phyloP scores from a whole-genome alignment of 2,329 filamentous ascomycete species.

The Colletotrichum coccodes region DNA sequence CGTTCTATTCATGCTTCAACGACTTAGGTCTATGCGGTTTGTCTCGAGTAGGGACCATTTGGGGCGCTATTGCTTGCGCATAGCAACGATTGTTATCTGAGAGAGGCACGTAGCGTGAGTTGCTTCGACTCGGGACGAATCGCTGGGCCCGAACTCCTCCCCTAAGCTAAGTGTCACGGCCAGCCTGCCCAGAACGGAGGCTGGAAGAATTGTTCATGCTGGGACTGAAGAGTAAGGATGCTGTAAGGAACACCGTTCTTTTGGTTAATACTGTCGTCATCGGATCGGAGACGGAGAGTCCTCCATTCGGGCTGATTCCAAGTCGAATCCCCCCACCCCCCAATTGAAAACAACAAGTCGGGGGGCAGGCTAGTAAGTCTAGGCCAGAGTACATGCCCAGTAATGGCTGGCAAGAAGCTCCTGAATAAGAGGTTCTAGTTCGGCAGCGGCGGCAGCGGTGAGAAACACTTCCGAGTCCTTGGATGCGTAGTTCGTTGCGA shows the following conservation, averaged over 20 bases:
- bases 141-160: not conserved
- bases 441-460: not conserved
- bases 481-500: not conserved
- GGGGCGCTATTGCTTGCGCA: not conserved
- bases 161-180: not conserved
- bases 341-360: too few relatives aligned
- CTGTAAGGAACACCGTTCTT: conserved; percentile 6
- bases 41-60: not conserved
- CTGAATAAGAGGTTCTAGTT: not conserved
- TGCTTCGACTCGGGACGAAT: conserved; percentile 1
- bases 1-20: not conserved
- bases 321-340: too few relatives aligned
- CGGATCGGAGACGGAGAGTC: not conserved
- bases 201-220: not conserved
- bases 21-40: not conserved
- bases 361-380: not conserved
- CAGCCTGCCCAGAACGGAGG: not conserved
- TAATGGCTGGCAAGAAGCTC: too few relatives aligned
- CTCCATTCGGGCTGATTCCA: not conserved
- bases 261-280: conserved; percentile 1
- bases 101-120: conserved; percentile 11
- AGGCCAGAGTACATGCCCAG: too few relatives aligned
- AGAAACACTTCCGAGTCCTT: not conserved
- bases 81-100: not conserved
- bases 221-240: not conserved